These are phyloP conservation scores for Bruguiera sexangula DNA, from an alignment of 345 rosid species.

Conservation along the genomic window DNA sequence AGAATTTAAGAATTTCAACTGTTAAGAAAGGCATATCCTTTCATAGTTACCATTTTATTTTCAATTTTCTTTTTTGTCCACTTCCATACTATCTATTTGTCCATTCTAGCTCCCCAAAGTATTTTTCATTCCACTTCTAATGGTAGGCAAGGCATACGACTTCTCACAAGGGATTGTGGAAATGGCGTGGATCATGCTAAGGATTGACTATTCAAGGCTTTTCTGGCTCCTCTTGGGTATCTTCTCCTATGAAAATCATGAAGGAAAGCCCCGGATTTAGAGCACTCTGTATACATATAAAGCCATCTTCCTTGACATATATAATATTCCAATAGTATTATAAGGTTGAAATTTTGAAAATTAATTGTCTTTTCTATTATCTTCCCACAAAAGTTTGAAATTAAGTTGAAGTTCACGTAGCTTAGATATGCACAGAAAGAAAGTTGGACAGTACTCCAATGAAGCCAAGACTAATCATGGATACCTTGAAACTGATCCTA, in stretches of 20 bases:
- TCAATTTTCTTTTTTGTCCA: not conserved
- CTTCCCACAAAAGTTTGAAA: not conserved
- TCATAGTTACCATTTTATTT: not conserved
- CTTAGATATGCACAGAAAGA: constrained; percentile 25
- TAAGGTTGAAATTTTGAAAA: not conserved
- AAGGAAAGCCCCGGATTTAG: constrained; percentile 35
- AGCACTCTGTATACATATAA: not conserved
- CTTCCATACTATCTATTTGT: not conserved
- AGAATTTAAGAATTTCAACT: not conserved
- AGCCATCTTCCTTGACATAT: not conserved
- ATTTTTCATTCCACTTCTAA: constrained; percentile 4
- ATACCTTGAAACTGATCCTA: constrained; percentile 41
- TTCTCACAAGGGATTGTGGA: constrained; percentile 25
- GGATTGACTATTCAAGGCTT: constrained; percentile 34
- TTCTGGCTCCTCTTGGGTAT: constrained; percentile 34
- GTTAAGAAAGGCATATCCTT: not conserved
- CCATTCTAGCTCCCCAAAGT: not conserved
- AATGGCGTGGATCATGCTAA: constrained; percentile 32
- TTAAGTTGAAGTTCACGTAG: not conserved
- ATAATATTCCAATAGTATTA: not conserved
- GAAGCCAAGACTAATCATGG: constrained; percentile 21
- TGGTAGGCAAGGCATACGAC: constrained; percentile 19
- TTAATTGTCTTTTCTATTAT: not conserved
- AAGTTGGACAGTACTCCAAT: constrained; percentile 11
- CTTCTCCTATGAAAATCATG: constrained; percentile 41